phyloP scores from a whole-genome alignment of 306 rosid species.

The Glycine latifolia region DNA sequence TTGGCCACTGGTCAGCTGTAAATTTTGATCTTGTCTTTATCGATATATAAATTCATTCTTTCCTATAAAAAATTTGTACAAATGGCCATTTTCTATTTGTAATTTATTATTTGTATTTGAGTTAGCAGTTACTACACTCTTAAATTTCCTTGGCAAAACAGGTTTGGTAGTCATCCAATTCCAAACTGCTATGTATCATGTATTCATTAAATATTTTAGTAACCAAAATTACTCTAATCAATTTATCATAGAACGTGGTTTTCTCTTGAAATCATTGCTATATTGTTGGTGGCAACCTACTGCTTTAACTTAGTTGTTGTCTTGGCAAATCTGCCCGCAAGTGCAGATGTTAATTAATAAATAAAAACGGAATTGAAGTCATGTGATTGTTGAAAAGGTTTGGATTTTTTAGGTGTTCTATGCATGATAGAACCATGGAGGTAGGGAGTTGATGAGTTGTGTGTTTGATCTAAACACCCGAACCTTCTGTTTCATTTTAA shows the following conservation, averaged over 20 bases:
- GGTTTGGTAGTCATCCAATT: not conserved
- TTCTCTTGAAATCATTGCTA: not conserved
- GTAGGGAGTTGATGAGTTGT: not conserved
- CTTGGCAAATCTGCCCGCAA: not conserved
- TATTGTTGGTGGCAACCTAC: not conserved
- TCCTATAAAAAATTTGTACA: not conserved
- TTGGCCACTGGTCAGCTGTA: no score
- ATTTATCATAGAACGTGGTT: not conserved
- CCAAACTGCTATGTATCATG: not conserved
- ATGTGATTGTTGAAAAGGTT: not conserved
- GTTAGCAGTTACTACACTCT: not conserved
- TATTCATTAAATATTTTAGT: not conserved
- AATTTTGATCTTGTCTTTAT: not conserved
- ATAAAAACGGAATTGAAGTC: not conserved
- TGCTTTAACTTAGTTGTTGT: not conserved
- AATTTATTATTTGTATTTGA: not conserved
- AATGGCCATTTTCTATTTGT: conserved; percentile 26
- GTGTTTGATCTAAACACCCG: not conserved
- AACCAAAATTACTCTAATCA: not conserved
- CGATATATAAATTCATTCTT: not conserved
- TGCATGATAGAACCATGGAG: not conserved
- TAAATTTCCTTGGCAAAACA: no score
- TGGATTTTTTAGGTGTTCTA: not conserved
- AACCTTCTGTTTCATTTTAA: not conserved
- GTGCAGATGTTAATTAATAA: not conserved